phyloP scores from a whole-genome alignment of 352 stramenopile species.

The Globisporangium viniferum region DNA sequence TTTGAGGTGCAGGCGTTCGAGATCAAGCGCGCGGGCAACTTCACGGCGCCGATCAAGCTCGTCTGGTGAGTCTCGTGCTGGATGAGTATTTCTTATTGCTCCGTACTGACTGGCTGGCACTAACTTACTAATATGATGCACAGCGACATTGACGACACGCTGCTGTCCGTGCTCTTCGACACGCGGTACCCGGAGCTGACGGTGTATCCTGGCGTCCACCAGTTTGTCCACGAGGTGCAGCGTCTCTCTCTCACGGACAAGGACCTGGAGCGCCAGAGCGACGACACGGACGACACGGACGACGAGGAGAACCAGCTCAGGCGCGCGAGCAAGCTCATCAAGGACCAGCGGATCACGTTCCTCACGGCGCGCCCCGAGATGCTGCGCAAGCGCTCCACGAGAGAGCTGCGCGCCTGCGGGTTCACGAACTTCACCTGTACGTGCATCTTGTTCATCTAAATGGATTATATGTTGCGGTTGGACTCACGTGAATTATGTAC shows the following conservation, averaged over 20 bases:
- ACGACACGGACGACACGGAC: slow-evolving; percentile 16
- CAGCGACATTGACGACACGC: slow-evolving; percentile 83
- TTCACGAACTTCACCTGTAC: slow-evolving; percentile 79
- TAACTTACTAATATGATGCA: not conserved
- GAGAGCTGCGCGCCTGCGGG: slow-evolving; percentile 61
- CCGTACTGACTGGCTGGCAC: not conserved
- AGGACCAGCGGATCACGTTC: slow-evolving; percentile 60
- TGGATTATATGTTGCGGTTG: not conserved
- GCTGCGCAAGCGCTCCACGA: slow-evolving; percentile 54
- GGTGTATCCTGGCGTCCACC: slow-evolving; percentile 78
- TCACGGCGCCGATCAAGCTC: slow-evolving; percentile 57
- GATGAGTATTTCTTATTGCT: not conserved
- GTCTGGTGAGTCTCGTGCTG: slow-evolving; percentile 44
- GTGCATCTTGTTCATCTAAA: slow-evolving; percentile 5
- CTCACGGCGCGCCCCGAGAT: slow-evolving; percentile 73
- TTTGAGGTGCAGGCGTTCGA: slow-evolving; percentile 50
- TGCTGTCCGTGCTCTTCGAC: slow-evolving; percentile 76
- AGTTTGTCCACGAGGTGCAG: slow-evolving; percentile 78
- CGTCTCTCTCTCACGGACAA: slow-evolving; percentile 27
- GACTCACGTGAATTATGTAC: not conserved
- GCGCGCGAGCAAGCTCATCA: slow-evolving; percentile 1
- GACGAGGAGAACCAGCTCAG: slow-evolving; percentile 15
- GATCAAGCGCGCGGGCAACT: slow-evolving; percentile 28
- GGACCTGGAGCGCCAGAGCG: slow-evolving; percentile 17
- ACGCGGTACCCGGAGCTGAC: slow-evolving; percentile 78